A percentile compares a stretch with the other conserved stretches of the same genome.
Conservation (phyloP, 2,329 filamentous ascomycete species). For the Trichoderma simmonsii region DNA sequence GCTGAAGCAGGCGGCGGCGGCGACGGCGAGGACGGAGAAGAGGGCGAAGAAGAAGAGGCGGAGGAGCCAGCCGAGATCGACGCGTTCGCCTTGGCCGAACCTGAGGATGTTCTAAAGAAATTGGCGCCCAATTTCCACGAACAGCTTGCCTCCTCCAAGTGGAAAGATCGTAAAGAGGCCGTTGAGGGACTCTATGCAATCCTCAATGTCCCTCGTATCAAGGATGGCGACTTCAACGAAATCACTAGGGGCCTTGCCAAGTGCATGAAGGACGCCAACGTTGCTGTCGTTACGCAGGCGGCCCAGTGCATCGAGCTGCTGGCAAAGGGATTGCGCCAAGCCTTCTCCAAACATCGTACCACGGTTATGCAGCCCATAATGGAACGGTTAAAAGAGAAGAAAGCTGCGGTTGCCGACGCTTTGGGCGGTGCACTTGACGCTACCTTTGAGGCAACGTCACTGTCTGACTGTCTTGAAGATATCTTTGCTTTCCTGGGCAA, state of each 20-base stretch:
- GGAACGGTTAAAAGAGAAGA: conserved; percentile 97
- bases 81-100: conserved; percentile 76
- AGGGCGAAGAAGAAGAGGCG: conserved; percentile 52
- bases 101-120: conserved; percentile 80
- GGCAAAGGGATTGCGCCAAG: conserved; percentile 76
- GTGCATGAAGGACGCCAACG: conserved; percentile 98
- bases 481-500: conserved; percentile 79
- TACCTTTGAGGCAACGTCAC: conserved; percentile 60
- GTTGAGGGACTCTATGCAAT: conserved; percentile 75
- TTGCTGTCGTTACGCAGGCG: conserved; percentile 88
- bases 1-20: conserved; percentile 68
- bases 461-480: conserved; percentile 89
- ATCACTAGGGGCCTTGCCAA: conserved; percentile 82
- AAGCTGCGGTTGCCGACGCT: conserved; percentile 81
- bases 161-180: conserved; percentile 97
- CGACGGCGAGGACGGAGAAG: conserved; percentile 56
- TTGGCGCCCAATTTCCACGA: conserved; percentile 81
- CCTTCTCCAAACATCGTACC: conserved; percentile 76
- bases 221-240: conserved; percentile 85
- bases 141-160: conserved; percentile 83
- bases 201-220: conserved; percentile 84
- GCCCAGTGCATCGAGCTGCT: conserved; percentile 89
- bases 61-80: conserved; percentile 65
- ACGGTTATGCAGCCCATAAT: conserved; percentile 84
- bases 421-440: conserved; percentile 79